These are phyloP conservation scores for Pelargonium citronellum DNA, from an alignment of 441 rosid species.

Conservation along the genomic window DNA sequence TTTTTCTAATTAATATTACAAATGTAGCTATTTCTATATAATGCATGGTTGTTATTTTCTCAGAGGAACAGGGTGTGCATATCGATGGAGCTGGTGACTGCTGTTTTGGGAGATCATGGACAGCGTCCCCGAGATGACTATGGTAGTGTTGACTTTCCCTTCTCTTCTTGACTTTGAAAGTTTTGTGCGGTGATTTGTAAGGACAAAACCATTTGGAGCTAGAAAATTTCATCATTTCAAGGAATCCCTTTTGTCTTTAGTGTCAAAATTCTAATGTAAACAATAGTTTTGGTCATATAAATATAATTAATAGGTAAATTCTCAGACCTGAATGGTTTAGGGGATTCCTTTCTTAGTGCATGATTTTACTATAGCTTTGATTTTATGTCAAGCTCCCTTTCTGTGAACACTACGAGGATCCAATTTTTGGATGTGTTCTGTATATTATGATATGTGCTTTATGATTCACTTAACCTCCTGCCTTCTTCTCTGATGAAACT, in stretches of 20 bases:
- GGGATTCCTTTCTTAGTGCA: constrained; percentile 3
- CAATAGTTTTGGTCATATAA: neutral
- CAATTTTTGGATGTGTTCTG: neutral
- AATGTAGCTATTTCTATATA: too few species aligned
- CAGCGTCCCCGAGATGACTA: constrained; percentile 85
- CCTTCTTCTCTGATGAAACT: neutral
- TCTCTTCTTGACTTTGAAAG: constrained; percentile 9
- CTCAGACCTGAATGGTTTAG: neutral
- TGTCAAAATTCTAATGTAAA: constrained; percentile 1
- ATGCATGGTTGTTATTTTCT: constrained; percentile 18
- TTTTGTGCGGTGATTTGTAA: neutral
- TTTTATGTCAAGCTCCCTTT: constrained; percentile 4
- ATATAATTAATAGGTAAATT: neutral
- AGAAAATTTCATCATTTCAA: neutral
- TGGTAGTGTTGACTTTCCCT: constrained; percentile 36
- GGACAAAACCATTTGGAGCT: neutral
- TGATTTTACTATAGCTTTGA: neutral
- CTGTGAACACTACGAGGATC: too few species aligned
- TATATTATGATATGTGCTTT: neutral
- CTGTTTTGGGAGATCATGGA: constrained; percentile 97
- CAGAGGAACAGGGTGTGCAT: constrained; percentile 74
- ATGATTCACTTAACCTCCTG: constrained; percentile 1
- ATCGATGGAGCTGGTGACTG: constrained; percentile 98
- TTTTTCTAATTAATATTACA: too few species aligned
- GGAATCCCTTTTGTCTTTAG: neutral